Conservation (phyloP, 495 filamentous ascomycete species). For the Cetradonia linearis region DNA sequence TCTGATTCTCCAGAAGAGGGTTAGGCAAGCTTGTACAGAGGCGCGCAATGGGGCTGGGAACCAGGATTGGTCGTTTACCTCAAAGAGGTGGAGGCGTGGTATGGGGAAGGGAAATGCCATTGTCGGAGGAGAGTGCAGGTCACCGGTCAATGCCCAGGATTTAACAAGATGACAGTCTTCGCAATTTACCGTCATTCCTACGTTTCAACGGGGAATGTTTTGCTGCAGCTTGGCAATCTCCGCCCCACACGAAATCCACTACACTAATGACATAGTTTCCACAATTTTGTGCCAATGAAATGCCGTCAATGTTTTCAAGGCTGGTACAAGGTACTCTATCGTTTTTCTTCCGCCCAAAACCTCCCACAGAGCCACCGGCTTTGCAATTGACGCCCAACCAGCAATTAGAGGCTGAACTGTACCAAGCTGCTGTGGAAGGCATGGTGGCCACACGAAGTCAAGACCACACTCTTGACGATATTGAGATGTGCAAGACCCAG, state of each 20-base stretch:
- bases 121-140: too few species aligned
- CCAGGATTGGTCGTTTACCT: slow-evolving; percentile 34
- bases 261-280: slow-evolving; percentile 10
- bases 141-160: too few species aligned
- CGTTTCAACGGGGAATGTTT: too few species aligned
- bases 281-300: background rate
- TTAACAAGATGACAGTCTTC: too few species aligned
- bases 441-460: slow-evolving; percentile 14
- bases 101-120: slow-evolving; percentile 17
- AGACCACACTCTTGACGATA: slow-evolving; percentile 1
- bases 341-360: background rate
- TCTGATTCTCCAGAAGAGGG: slow-evolving; percentile 29
- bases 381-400: background rate
- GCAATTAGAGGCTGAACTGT: slow-evolving; percentile 7
- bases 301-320: slow-evolving; percentile 2
- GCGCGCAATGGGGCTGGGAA: slow-evolving; percentile 28
- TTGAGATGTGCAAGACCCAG: background rate
- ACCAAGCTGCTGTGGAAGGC: background rate
- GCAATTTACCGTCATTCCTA: too few species aligned
- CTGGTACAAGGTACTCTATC: background rate
- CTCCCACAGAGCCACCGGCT: background rate
- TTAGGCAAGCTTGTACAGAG: slow-evolving; percentile 30
- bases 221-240: too few species aligned
- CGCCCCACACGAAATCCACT: slow-evolving; percentile 3
- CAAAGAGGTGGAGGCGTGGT: slow-evolving; percentile 30